Evolutionary conservation across 1,139 yeast genomes (phyloP).

Genomic region (Sugiyamaella neomexicana): DNA sequence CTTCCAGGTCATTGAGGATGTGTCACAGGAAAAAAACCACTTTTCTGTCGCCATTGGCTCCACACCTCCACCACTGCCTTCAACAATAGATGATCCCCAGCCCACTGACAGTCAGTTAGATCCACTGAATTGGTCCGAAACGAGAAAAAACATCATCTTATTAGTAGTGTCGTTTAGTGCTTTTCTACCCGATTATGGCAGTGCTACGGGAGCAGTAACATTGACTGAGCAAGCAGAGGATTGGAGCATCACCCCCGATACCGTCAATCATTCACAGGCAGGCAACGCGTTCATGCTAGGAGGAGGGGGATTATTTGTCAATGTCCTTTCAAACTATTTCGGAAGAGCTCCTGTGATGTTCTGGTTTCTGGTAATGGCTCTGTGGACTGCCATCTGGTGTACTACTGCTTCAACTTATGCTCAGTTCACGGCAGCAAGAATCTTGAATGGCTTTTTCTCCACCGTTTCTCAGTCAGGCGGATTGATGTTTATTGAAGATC

Average conservation of each 20-base stretch:
- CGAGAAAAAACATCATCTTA: slow-evolving; percentile 40
- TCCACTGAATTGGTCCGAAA: slow-evolving; percentile 48
- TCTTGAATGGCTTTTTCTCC: slow-evolving; percentile 21
- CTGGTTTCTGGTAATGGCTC: slow-evolving; percentile 19
- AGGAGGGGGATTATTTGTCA: slow-evolving; percentile 17
- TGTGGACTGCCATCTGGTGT: slow-evolving; percentile 23
- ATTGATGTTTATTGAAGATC: slow-evolving; percentile 21
- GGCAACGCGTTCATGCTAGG: slow-evolving; percentile 22
- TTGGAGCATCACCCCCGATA: slow-evolving; percentile 15
- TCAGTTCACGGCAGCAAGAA: slow-evolving; percentile 21
- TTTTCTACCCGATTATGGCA: slow-evolving; percentile 20
- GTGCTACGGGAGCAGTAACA: slow-evolving; percentile 21
- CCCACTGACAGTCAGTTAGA: slow-evolving; percentile 46
- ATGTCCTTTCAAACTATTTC: slow-evolving; percentile 13
- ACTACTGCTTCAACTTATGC: slow-evolving; percentile 15
- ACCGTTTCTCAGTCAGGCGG: slow-evolving; percentile 20
- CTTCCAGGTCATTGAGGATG: not conserved
- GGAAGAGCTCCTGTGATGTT: slow-evolving; percentile 19
- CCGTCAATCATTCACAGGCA: slow-evolving; percentile 22
- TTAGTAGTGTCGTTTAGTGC: slow-evolving; percentile 17
- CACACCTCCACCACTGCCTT: no score
- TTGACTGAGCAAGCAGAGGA: slow-evolving; percentile 16
- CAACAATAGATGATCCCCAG: slow-evolving; percentile 16
- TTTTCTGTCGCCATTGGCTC: not conserved
- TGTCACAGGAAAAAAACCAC: slow-evolving; percentile 3